Percentiles rank a stretch among this genome's conserved stretches.
These are phyloP conservation scores for Phanerochaete sordida DNA, from an alignment of 768 basidiomycete species.

Conservation along the genomic window DNA sequence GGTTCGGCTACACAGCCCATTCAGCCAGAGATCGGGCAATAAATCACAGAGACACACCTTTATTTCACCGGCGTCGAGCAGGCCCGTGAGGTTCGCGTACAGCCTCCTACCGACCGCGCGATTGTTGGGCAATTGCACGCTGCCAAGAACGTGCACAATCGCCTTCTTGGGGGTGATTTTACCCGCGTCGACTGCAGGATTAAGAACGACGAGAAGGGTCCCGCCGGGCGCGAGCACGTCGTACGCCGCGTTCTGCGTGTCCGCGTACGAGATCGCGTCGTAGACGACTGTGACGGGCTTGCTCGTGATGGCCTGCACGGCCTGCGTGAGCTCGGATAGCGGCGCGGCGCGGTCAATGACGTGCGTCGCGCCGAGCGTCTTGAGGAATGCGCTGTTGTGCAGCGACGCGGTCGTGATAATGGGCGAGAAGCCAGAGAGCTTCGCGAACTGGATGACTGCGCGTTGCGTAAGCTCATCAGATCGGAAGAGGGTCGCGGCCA, in stretches of 20 bases:
- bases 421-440: constrained; percentile 28
- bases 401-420: constrained; percentile 28
- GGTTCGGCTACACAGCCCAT: constrained; percentile 39
- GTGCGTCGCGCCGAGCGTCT: constrained; percentile 28
- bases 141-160: constrained; percentile 39
- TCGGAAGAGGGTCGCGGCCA: too few relatives aligned
- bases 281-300: constrained; percentile 22
- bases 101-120: constrained; percentile 14
- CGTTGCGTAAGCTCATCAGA: not conserved
- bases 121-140: constrained; percentile 5
- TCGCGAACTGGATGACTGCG: constrained; percentile 25
- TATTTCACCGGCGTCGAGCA: constrained; percentile 16
- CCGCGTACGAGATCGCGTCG: constrained; percentile 20
- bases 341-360: constrained; percentile 22
- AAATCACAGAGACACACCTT: constrained; percentile 11
- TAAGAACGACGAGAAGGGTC: constrained; percentile 14
- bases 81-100: constrained; percentile 13
- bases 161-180: constrained; percentile 38
- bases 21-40: not conserved
- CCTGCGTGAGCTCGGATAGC: not conserved
- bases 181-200: constrained; percentile 7
- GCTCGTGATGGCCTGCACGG: constrained; percentile 12
- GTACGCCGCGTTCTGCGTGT: constrained; percentile 20
- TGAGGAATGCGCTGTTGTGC: constrained; percentile 21
- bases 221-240: constrained; percentile 19